Conservation (phyloP, 179 eudicot species). For the Nepenthes alata region DNA sequence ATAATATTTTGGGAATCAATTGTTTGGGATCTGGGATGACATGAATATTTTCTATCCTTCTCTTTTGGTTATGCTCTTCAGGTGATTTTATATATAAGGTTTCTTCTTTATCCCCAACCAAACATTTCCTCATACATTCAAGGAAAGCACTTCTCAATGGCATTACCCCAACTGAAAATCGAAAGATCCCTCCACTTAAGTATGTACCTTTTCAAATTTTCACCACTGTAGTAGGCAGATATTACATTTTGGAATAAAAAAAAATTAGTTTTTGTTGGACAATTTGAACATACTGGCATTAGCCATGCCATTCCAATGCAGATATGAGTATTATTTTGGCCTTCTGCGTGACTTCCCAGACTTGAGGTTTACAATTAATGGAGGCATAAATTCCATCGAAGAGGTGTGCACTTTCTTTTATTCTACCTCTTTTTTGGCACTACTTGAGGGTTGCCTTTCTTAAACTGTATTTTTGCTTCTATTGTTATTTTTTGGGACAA, state of each 20-base stretch:
- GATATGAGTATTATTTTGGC: constrained; percentile 78
- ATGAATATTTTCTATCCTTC: neutral
- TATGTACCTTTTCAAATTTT: constrained; percentile 22
- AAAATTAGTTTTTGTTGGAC: no score
- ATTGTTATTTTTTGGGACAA: no score
- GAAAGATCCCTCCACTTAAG: constrained; percentile 88
- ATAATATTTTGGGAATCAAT: neutral
- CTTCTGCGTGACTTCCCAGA: constrained; percentile 95
- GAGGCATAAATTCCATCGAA: constrained; percentile 74
- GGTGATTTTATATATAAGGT: constrained; percentile 90
- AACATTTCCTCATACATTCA: constrained; percentile 91
- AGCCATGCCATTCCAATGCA: constrained; percentile 22
- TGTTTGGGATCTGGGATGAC: no score
- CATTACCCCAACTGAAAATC: constrained; percentile 85
- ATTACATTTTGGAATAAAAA: no score
- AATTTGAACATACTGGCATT: constrained; percentile 3
- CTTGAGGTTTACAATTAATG: constrained; percentile 75
- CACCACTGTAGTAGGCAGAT: no score
- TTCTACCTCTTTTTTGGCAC: neutral
- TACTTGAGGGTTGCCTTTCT: neutral
- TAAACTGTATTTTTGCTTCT: no score
- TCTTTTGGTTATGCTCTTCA: constrained; percentile 14
- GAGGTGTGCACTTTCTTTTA: constrained; percentile 43
- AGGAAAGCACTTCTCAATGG: constrained; percentile 95
- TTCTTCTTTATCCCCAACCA: constrained; percentile 87